Evolutionary conservation across 441 rosid genomes (phyloP).

Genomic region (Metrosideros polymorpha): DNA sequence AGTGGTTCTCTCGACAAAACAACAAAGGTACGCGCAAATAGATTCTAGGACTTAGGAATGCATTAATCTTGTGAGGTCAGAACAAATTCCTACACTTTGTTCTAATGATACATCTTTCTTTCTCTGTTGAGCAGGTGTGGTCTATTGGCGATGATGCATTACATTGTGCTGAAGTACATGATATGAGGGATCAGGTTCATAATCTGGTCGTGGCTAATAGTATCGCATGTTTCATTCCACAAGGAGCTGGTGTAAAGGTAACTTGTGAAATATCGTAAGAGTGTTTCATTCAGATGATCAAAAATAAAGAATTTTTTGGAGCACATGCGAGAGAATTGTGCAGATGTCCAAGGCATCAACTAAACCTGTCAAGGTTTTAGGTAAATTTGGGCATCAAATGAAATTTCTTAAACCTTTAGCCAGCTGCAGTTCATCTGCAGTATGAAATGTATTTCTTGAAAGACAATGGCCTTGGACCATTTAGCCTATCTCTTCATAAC

Average conservation of each 20-base stretch:
- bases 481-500: background rate
- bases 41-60: background rate
- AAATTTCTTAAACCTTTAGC: background rate
- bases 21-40: constrained; percentile 30
- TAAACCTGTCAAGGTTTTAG: background rate
- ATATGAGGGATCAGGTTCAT: constrained; percentile 62
- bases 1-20: constrained; percentile 75
- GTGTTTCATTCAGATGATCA: background rate
- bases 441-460: background rate
- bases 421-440: background rate
- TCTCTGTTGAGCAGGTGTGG: constrained; percentile 38
- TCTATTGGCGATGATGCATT: constrained; percentile 30
- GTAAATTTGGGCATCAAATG: background rate
- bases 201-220: constrained; percentile 41
- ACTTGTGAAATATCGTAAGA: background rate
- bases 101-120: background rate
- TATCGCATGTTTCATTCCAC: constrained; percentile 58
- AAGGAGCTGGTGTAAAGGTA: constrained; percentile 81
- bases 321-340: background rate
- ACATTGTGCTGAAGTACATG: constrained; percentile 50
- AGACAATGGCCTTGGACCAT: background rate
- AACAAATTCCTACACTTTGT: background rate
- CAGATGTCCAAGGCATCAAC: background rate
- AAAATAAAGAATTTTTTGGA: background rate
- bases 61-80: background rate